Base-by-base conservation (phyloP, 805 yeast species). In the Danielia oregonensis region DNA sequence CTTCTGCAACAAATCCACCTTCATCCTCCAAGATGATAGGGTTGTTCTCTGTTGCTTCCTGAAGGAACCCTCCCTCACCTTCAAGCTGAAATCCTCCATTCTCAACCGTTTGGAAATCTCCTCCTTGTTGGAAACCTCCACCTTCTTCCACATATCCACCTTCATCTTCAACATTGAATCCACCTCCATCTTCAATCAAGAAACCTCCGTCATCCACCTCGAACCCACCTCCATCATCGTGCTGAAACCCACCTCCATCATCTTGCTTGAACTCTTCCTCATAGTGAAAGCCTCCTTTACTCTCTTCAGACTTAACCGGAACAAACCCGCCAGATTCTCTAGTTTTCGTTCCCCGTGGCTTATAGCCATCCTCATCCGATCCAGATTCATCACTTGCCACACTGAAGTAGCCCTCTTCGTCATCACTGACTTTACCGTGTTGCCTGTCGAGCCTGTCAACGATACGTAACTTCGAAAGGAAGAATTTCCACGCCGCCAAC, bases 401-500 rank as follows among this genome's bases (percentile, higher is more conserved):
- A 31, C 55, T 51, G 28, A 27, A 49, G 17, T 49, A 51, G n/a
- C 48, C 51, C 2, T 42, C 50, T 2, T 39, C 44, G 4, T 43
- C 47, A 12, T 44, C 44, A 3, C 30, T 43, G 3, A 74, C 45
- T 16, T 43, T 48, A 4, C 85, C 84, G 48, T 78, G 83, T 16
- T 60, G 61, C 24, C 39, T 44, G 36, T 73, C 64, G 43, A 78
- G 62, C 29, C 83, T 50, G 8, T 58, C 61, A 27, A 56, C 55
- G 19, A 78, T 75, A 32, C 74, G 55, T 24, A 79, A 54, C 35
- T 71, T 77, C 6, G 74, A 62, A 38, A 78, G 55, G 38, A 77
- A 62, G 30, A 66, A 61, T 39, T 66, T 73, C 85, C 83, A 78
- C 22, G 68, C 67, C 29, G 67, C 58, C 39, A 78, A 56, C 2